Conservation (phyloP, 495 filamentous ascomycete genomes). For the Aspergillus funiculosus region DNA sequence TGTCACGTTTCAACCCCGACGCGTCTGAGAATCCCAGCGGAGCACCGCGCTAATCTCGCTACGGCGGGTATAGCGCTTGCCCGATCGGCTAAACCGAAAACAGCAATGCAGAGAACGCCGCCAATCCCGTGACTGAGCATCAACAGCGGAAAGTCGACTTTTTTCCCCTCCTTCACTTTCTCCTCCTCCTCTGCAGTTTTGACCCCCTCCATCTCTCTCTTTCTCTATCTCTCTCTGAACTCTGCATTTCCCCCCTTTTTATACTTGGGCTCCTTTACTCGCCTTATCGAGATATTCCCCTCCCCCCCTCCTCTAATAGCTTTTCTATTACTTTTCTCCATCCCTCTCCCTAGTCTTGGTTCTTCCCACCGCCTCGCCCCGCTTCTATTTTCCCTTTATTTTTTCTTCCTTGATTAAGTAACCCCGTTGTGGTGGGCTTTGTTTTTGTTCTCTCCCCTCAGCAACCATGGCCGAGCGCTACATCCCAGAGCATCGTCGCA, state of each 20-base stretch:
- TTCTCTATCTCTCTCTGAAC: slow-evolving; percentile 14
- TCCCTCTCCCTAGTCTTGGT: slow-evolving; percentile 13
- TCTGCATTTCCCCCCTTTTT: slow-evolving; percentile 14
- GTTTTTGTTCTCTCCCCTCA: slow-evolving; percentile 33
- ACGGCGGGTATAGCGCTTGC: slow-evolving; percentile 24
- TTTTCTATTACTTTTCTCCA: slow-evolving; percentile 33
- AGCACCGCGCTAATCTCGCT: slow-evolving; percentile 28
- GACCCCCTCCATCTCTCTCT: slow-evolving; percentile 12
- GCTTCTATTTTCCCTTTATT: slow-evolving; percentile 26
- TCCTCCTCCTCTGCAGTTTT: background rate
- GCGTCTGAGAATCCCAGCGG: too few species aligned
- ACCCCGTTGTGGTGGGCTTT: slow-evolving; percentile 28
- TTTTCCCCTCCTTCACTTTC: slow-evolving; percentile 23
- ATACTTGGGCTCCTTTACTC: slow-evolving; percentile 10
- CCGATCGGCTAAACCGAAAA: slow-evolving; percentile 12
- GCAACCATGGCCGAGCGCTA: slow-evolving; percentile 91
- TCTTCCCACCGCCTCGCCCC: slow-evolving; percentile 17
- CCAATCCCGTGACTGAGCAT: slow-evolving; percentile 24
- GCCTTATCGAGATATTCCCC: slow-evolving; percentile 24
- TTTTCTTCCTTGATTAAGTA: slow-evolving; percentile 14
- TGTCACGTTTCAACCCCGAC: too few species aligned
- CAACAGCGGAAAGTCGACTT: slow-evolving; percentile 19
- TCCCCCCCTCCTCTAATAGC: slow-evolving; percentile 24
- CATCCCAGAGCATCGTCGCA: slow-evolving; percentile 98
- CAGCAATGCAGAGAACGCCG: slow-evolving; percentile 20